phyloP scores from a whole-genome alignment of 176 grass and related monocot species.

The Oryza officinalis region DNA sequence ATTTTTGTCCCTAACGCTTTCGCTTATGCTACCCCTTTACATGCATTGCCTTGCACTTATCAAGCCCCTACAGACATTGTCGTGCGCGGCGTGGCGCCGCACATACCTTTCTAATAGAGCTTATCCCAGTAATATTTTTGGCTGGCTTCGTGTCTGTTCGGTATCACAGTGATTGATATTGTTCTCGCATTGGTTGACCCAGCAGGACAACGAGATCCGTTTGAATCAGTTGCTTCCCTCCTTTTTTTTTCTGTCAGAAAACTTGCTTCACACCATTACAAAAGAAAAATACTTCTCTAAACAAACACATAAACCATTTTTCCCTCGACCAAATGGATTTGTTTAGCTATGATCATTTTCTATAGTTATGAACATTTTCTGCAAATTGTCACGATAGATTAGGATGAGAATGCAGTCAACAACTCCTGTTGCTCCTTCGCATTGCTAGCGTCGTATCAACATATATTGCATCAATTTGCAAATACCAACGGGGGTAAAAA shows the following conservation, averaged over 20 bases:
- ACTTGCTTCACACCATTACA: background rate
- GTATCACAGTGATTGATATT: too few relatives aligned
- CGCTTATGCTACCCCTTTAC: too few relatives aligned
- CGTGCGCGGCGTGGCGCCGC: too few relatives aligned
- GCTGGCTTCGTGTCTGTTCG: too few relatives aligned
- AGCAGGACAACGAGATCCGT: background rate
- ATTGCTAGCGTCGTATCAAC: background rate
- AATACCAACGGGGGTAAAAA: background rate
- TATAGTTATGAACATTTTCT: background rate
- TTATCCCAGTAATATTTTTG: too few relatives aligned
- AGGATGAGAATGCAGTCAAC: background rate
- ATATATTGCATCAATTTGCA: background rate
- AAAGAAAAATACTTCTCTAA: background rate
- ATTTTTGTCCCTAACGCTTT: too few relatives aligned
- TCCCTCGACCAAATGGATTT: too few relatives aligned
- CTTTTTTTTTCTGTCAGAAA: background rate
- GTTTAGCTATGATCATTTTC: background rate
- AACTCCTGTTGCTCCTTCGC: background rate
- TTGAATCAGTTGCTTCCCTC: background rate
- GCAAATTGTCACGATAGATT: background rate
- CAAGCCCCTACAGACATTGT: too few relatives aligned
- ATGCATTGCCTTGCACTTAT: too few relatives aligned
- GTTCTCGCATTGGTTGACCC: background rate
- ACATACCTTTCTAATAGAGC: too few relatives aligned
- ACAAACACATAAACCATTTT: too few relatives aligned